These are phyloP conservation scores for Apiospora marii DNA, from an alignment of 2,329 filamentous ascomycete genomes.

Conservation along the genomic window DNA sequence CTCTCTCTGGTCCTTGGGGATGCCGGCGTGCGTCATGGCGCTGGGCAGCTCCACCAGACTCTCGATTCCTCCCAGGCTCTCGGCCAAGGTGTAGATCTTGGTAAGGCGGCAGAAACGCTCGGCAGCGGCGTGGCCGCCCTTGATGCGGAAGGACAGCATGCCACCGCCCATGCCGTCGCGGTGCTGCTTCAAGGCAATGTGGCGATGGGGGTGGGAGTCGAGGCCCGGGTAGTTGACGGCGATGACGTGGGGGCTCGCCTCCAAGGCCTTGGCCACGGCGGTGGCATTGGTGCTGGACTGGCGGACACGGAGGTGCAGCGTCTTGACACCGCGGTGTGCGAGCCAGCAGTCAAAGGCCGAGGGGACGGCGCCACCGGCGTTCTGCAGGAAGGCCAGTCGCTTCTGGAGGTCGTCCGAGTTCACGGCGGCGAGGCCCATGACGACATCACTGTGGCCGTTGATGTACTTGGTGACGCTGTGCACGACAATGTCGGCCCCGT, in stretches of 20 bases:
- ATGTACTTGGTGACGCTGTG: conserved; percentile 99
- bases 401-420: conserved; percentile 83
- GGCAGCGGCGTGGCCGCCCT: conserved; percentile 84
- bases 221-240: conserved; percentile 96
- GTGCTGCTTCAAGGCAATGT: conserved; percentile 89
- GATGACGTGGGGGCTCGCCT: conserved; percentile 81
- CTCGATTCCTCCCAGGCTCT: conserved; percentile 92
- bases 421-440: conserved; percentile 97
- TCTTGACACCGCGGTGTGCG: conserved; percentile 95
- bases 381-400: conserved; percentile 89
- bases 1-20: conserved; percentile 89
- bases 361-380: conserved; percentile 94
- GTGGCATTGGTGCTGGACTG: conserved; percentile 86
- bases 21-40: conserved; percentile 97
- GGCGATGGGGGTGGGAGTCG: conserved; percentile 83
- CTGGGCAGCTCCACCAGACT: conserved; percentile 89
- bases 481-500: conserved; percentile 95
- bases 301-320: conserved; percentile 88
- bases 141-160: conserved; percentile 96
- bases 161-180: conserved; percentile 93
- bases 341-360: conserved; percentile 98
- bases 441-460: conserved; percentile 94
- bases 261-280: conserved; percentile 77
- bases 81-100: conserved; percentile 90
- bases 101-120: conserved; percentile 92